Percentiles rank a stretch among this genome's conserved stretches.
Conservation (phyloP, 495 filamentous ascomycete species). For the Staphylotrichum longicolle region DNA sequence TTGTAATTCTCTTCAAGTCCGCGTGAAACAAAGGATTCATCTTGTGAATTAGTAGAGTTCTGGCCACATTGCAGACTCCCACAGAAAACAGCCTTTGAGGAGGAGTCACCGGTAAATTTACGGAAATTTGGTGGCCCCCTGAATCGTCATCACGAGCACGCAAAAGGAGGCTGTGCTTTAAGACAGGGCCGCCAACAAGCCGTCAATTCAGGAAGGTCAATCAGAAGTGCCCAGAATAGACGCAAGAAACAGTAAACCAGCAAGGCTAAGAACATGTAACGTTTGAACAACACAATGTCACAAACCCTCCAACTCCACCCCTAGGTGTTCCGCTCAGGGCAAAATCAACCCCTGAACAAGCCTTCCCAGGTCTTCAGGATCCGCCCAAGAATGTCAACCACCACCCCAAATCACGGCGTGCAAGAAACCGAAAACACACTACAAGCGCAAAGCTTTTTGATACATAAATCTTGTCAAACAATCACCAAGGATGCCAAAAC, state of each 20-base stretch:
- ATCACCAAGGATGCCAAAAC: not conserved
- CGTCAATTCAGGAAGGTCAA: too few species aligned
- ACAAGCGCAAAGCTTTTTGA: not conserved
- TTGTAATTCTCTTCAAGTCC: not conserved
- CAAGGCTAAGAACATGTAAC: too few species aligned
- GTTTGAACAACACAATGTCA: too few species aligned
- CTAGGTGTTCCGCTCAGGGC: too few species aligned
- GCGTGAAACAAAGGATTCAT: conserved; percentile 4
- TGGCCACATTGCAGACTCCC: conserved; percentile 12
- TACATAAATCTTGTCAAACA: not conserved
- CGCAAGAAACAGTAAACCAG: too few species aligned
- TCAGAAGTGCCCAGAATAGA: too few species aligned
- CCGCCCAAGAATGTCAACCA: too few species aligned
- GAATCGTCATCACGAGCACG: not conserved
- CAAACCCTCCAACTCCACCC: too few species aligned
- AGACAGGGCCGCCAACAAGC: not conserved
- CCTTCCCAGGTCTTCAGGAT: too few species aligned
- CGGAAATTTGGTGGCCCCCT: conserved; percentile 1
- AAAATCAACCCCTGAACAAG: too few species aligned
- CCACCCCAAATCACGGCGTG: too few species aligned
- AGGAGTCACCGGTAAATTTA: conserved; percentile 3
- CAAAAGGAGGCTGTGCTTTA: conserved; percentile 5
- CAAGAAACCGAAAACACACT: not conserved
- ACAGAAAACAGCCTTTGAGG: not conserved
- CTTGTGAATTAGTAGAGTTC: not conserved